Conservation (phyloP, 805 yeast species). For the Ogataea thermomethanolica region DNA sequence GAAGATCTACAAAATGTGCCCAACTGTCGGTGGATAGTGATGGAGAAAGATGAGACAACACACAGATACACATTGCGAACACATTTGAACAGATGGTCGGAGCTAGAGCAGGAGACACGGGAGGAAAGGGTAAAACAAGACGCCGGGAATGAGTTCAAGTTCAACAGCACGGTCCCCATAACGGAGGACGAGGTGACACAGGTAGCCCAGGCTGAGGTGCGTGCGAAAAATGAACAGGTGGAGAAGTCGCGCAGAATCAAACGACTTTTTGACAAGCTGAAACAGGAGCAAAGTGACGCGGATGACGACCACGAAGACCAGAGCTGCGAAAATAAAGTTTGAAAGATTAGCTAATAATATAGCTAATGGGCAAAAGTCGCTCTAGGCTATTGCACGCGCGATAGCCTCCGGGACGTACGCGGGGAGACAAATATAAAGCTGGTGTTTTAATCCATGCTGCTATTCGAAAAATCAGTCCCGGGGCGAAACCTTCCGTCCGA, state of each 20-base stretch:
- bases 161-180: slow-evolving; percentile 22
- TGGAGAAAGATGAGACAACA: slow-evolving; percentile 55
- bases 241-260: slow-evolving; percentile 42
- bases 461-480: background rate
- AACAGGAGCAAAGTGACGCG: slow-evolving; percentile 13
- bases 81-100: slow-evolving; percentile 70
- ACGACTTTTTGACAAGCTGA: slow-evolving; percentile 33
- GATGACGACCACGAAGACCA: slow-evolving; percentile 26
- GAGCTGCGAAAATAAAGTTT: slow-evolving; percentile 4
- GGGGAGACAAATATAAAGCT: too few species aligned
- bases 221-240: slow-evolving; percentile 39
- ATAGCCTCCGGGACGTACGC: background rate
- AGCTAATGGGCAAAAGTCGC: background rate
- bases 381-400: slow-evolving; percentile 4
- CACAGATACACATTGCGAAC: slow-evolving; percentile 59
- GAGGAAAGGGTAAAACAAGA: slow-evolving; percentile 24
- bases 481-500: slow-evolving; percentile 9
- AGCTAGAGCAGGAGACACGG: slow-evolving; percentile 34
- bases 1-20: slow-evolving; percentile 80
- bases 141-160: slow-evolving; percentile 25
- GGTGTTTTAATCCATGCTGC: too few species aligned
- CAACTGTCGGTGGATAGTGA: slow-evolving; percentile 76
- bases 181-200: slow-evolving; percentile 25
- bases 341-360: background rate
- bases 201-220: slow-evolving; percentile 42